Evolutionary conservation across 805 yeast genomes (phyloP).

Genomic region (Kuraishia capsulata): DNA sequence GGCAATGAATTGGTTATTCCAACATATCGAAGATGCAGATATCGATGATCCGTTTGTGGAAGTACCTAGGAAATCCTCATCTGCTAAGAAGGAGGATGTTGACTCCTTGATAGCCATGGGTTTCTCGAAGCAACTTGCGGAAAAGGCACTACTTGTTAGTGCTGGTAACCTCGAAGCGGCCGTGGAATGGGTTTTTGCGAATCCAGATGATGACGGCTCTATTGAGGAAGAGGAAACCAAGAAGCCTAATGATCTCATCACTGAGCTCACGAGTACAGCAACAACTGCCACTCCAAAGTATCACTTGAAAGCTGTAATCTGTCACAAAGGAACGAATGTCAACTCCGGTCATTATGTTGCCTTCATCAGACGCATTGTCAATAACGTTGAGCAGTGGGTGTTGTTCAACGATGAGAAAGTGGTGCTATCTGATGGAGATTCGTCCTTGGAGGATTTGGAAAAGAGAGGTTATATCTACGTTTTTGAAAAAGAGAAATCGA

Average conservation of each 20-base stretch:
- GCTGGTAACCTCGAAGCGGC: slow-evolving; percentile 62
- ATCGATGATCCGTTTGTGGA: slow-evolving; percentile 55
- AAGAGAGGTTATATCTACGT: slow-evolving; percentile 40
- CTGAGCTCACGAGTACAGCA: slow-evolving; percentile 3
- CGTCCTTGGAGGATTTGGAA: slow-evolving; percentile 30
- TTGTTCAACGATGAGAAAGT: slow-evolving; percentile 88
- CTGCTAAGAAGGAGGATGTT: slow-evolving; percentile 30
- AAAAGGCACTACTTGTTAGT: slow-evolving; percentile 58
- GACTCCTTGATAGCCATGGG: slow-evolving; percentile 67
- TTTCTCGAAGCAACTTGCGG: slow-evolving; percentile 53
- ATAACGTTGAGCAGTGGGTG: slow-evolving; percentile 49
- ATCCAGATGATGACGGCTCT: slow-evolving; percentile 72
- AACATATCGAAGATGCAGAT: slow-evolving; percentile 77
- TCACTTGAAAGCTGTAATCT: slow-evolving; percentile 53
- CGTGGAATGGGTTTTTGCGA: slow-evolving; percentile 82
- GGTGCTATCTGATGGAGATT: slow-evolving; percentile 39
- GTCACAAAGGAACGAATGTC: slow-evolving; percentile 84
- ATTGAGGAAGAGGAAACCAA: slow-evolving; percentile 19
- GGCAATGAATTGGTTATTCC: slow-evolving; percentile 88
- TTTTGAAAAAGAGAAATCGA: slow-evolving; percentile 13
- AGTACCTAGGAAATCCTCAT: slow-evolving; percentile 10
- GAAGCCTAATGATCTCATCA: slow-evolving; percentile 2
- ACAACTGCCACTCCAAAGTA: slow-evolving; percentile 24
- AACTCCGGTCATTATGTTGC: slow-evolving; percentile 93
- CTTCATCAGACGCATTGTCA: slow-evolving; percentile 36